Evolutionary conservation across 176 grass and related monocot species (phyloP), one percentile per base, ranked within the genome.

Genomic region (Olyra latifolia): DNA sequence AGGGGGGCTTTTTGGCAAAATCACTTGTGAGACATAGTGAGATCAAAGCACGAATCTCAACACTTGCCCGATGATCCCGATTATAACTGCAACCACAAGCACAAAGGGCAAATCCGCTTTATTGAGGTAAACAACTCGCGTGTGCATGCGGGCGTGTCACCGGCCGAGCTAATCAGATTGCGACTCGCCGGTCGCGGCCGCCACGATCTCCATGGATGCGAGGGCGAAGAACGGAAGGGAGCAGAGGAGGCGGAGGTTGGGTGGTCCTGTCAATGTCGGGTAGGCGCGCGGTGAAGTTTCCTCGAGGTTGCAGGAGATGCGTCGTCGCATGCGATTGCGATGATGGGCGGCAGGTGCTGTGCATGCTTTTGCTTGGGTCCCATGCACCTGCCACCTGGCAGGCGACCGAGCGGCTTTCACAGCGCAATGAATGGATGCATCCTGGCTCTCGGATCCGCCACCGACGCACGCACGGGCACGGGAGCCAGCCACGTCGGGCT

Each of bases 201-300:
- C n/a, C n/a, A n/a, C 2, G 14, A 35, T 35, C 53, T 52, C 16
- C 27, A 20, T 29, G 8, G 46, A 49, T 32, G 52, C n/a, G n/a
- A n/a, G n/a, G n/a, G n/a, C 1, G 22, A 12, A 23, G 27, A 59
- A 58, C 3, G 4, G 7, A 9, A 14, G 15, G 15, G 7, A 20
- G 3, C 8, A 38, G 39, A 38, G 1, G 19, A 16, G 40, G 22
- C 4, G 63, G 8, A 0, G 30, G 52, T 19, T 35, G 23, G 16
- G 74, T 72, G 83, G 55, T 78, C 66, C 75, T 72, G 30, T 72
- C 83, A 0, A 7, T 72, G 66, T 66, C 59, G 39, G 19, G 39
- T 32, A 35, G 29, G 62, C 77, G 23, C 40, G 42, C 64, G 39
- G 29, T 23, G 73, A 88, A 88, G 57, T 72, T 83, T 88, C 80